phyloP scores from a whole-genome alignment of 441 rosid genomes.

The Euphorbia schlechtendalii region DNA sequence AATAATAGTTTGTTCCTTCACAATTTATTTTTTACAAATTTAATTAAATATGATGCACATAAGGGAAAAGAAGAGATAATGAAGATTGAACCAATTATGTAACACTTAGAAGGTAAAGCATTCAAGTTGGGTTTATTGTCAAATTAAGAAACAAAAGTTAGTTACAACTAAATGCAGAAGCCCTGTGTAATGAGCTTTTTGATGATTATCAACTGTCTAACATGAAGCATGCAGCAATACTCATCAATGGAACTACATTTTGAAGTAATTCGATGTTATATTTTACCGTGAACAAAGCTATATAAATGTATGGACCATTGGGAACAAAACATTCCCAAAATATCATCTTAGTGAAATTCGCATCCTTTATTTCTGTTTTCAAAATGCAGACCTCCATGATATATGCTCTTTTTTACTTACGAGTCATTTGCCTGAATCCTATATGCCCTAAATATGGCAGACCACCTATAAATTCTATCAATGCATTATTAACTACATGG shows the following conservation, averaged over 20 bases:
- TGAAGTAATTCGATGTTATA: not conserved
- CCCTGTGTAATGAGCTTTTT: not conserved
- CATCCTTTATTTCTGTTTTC: not conserved
- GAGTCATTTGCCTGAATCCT: not conserved
- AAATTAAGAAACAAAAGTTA: not conserved
- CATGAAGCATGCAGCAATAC: not conserved
- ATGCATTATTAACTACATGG: not conserved
- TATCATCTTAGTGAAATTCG: not conserved
- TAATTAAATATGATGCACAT: not conserved
- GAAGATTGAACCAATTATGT: not conserved
- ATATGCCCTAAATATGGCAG: not conserved
- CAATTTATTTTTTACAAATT: not conserved
- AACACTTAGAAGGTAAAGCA: not conserved
- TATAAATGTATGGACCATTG: not conserved
- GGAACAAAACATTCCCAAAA: not conserved
- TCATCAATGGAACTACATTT: not conserved
- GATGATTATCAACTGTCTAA: not conserved
- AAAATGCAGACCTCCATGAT: not conserved
- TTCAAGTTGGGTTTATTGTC: not conserved
- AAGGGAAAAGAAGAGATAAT: not conserved
- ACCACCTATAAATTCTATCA: not conserved
- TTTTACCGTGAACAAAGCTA: too few relatives aligned
- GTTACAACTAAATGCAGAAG: slow-evolving; percentile 5
- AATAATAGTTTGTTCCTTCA: not conserved
- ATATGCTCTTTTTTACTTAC: not conserved